These are phyloP conservation scores for Fusarium sp. DNA, from an alignment of 2,329 filamentous ascomycete species.

Conservation along the genomic window DNA sequence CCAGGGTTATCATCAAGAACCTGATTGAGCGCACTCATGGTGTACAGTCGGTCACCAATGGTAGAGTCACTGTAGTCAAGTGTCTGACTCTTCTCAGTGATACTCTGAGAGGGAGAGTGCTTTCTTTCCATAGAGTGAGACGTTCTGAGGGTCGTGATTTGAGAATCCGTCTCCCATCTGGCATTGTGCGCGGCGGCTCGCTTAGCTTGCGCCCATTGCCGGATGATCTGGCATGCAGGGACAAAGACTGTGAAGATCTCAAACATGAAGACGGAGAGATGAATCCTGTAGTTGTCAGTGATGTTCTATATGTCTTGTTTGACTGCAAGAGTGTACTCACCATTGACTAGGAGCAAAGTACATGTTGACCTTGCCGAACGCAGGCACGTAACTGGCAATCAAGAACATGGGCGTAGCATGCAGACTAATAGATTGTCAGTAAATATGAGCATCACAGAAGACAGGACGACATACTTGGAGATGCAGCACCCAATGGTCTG, in stretches of 20 bases:
- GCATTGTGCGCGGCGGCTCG: slow-evolving; percentile 34
- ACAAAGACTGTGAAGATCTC: slow-evolving; percentile 70
- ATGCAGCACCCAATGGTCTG: slow-evolving; percentile 68
- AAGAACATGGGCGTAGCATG: slow-evolving; percentile 76
- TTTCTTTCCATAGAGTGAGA: slow-evolving; percentile 24
- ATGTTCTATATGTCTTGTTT: not conserved
- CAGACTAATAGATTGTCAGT: slow-evolving; percentile 55
- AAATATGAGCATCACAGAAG: not conserved
- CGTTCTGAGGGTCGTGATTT: slow-evolving; percentile 13
- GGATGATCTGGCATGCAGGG: slow-evolving; percentile 70
- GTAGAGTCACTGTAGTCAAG: slow-evolving; percentile 14
- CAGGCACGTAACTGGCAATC: slow-evolving; percentile 64
- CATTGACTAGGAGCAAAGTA: slow-evolving; percentile 71
- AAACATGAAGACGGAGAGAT: slow-evolving; percentile 62
- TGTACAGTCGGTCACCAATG: slow-evolving; percentile 60
- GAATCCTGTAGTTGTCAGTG: slow-evolving; percentile 40
- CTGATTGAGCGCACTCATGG: slow-evolving; percentile 72
- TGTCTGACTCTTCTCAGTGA: slow-evolving; percentile 3
- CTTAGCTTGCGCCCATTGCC: slow-evolving; percentile 53
- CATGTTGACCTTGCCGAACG: slow-evolving; percentile 62
- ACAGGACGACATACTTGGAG: slow-evolving; percentile 51
- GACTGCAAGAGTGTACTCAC: slow-evolving; percentile 65
- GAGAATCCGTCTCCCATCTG: slow-evolving; percentile 25
- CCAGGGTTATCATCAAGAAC: slow-evolving; percentile 68
- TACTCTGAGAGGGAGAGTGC: not conserved